A percentile compares a stretch with the other conserved stretches of the same genome.
Evolutionary conservation across 495 filamentous ascomycete species (phyloP).

Genomic region (Talaromyces proteolyticus): DNA sequence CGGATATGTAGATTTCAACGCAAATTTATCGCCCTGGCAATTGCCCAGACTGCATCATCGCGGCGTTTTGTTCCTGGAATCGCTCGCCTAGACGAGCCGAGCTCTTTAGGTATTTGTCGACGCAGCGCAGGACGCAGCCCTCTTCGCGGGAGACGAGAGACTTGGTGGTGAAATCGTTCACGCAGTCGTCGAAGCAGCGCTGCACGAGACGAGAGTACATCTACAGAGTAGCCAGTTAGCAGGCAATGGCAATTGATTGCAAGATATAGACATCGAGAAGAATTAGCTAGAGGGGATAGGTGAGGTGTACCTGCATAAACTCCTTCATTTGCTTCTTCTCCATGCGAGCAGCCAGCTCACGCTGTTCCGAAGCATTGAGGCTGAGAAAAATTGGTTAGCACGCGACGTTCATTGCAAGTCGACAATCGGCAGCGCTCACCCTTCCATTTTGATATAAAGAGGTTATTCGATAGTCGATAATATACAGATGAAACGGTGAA

Average conservation of each 20-base stretch:
- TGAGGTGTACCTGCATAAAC: conserved; percentile 74
- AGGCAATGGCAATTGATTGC: background rate
- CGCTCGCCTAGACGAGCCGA: conserved; percentile 80
- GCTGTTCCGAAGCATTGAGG: conserved; percentile 78
- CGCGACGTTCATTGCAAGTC: background rate
- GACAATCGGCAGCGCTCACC: conserved; percentile 14
- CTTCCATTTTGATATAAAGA: conserved; percentile 37
- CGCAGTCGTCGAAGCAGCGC: conserved; percentile 92
- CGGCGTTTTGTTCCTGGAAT: conserved; percentile 90
- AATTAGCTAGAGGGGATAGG: background rate
- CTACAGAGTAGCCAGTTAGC: conserved; percentile 35
- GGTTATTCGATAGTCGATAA: conserved; percentile 8
- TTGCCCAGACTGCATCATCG: conserved; percentile 71
- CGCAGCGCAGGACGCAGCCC: conserved; percentile 85
- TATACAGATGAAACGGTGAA: no score
- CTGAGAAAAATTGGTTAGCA: conserved; percentile 12
- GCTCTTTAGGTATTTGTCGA: conserved; percentile 89
- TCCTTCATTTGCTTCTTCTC: conserved; percentile 98
- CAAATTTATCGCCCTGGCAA: conserved; percentile 36
- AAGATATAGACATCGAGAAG: no score
- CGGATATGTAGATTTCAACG: no score
- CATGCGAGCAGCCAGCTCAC: conserved; percentile 86
- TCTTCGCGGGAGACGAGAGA: conserved; percentile 80
- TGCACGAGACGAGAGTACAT: conserved; percentile 96
- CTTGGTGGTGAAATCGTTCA: conserved; percentile 98